phyloP scores from a whole-genome alignment of 2,329 filamentous ascomycete genomes.

The Xenosphaeropsis pyriputrescens region DNA sequence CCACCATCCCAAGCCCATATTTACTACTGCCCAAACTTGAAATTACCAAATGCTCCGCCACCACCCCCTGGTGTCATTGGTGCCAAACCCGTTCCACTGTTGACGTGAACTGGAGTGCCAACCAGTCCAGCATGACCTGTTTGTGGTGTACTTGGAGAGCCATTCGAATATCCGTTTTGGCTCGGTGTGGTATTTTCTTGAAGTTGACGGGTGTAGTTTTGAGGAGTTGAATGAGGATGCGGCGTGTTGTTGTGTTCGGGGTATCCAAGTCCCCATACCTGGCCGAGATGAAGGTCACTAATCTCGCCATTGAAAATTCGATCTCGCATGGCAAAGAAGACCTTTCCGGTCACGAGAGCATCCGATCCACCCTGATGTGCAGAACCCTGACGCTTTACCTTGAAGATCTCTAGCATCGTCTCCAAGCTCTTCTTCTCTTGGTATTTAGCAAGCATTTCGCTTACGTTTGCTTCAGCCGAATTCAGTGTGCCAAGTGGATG shows the following conservation, averaged over 20 bases:
- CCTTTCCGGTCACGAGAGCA: conserved; percentile 79
- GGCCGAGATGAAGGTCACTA: conserved; percentile 68
- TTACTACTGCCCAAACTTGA: conserved; percentile 23
- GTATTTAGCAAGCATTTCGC: conserved; percentile 68
- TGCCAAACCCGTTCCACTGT: conserved; percentile 41
- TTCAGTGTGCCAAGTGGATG: conserved; percentile 48
- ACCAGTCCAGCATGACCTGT: conserved; percentile 42
- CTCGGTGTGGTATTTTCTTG: conserved; percentile 33
- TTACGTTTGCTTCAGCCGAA: conserved; percentile 46
- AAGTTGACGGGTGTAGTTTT: conserved; percentile 22
- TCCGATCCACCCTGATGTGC: conserved; percentile 92
- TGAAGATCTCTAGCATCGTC: conserved; percentile 85
- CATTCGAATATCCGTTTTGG: conserved; percentile 35
- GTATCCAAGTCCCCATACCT: conserved; percentile 82
- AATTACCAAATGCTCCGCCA: conserved; percentile 62
- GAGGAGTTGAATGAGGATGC: conserved; percentile 24
- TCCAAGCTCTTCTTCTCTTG: conserved; percentile 87
- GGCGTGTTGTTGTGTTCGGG: conserved; percentile 37
- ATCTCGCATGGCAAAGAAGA: conserved; percentile 87
- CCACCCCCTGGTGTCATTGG: conserved; percentile 67
- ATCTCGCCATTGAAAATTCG: conserved; percentile 77
- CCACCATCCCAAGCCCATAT: conserved; percentile 4
- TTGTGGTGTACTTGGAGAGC: conserved; percentile 51
- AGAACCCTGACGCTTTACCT: conserved; percentile 73
- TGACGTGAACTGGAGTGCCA: conserved; percentile 36